Evolutionary conservation across 2,329 filamentous ascomycete species (phyloP).

Genomic region (Penicillium sp.): DNA sequence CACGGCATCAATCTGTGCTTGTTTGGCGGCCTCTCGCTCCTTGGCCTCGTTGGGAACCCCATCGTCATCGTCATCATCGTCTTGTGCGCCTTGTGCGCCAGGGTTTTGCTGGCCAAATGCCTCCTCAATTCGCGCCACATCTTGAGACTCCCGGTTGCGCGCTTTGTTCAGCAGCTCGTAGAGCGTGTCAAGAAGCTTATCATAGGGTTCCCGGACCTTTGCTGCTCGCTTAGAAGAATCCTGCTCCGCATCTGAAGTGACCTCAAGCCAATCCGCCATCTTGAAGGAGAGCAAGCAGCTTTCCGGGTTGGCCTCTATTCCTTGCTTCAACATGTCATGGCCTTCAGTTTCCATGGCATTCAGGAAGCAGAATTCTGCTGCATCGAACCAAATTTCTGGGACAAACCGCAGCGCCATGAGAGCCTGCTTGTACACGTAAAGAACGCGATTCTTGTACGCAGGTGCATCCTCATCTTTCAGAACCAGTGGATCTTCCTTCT

Average conservation of each 20-base stretch:
- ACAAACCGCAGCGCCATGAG: conserved; percentile 90
- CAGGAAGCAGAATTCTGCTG: conserved; percentile 83
- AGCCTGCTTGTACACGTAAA: conserved; percentile 91
- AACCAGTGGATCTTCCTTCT: conserved; percentile 85
- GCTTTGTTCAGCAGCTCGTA: conserved; percentile 75
- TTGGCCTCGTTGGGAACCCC: conserved; percentile 48
- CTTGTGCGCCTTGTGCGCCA: conserved; percentile 33
- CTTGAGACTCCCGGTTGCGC: conserved; percentile 60
- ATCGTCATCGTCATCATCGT: conserved; percentile 53
- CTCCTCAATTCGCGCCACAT: conserved; percentile 51
- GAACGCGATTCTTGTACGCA: conserved; percentile 68
- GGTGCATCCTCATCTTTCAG: conserved; percentile 73
- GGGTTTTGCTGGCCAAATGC: conserved; percentile 43
- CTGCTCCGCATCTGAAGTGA: conserved; percentile 69
- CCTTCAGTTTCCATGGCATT: conserved; percentile 68
- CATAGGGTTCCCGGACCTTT: conserved; percentile 75
- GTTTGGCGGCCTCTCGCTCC: conserved; percentile 47
- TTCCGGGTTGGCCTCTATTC: conserved; percentile 85
- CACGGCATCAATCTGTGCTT: conserved; percentile 52
- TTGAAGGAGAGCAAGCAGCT: conserved; percentile 86
- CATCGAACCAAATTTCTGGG: conserved; percentile 93
- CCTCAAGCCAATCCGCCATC: conserved; percentile 80
- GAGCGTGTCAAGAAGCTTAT: conserved; percentile 75
- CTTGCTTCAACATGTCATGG: conserved; percentile 71
- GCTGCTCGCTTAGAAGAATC: conserved; percentile 58